Base-by-base conservation (phyloP, 192 early-diverging fungal species). In the Spizellomyces sp. region DNA sequence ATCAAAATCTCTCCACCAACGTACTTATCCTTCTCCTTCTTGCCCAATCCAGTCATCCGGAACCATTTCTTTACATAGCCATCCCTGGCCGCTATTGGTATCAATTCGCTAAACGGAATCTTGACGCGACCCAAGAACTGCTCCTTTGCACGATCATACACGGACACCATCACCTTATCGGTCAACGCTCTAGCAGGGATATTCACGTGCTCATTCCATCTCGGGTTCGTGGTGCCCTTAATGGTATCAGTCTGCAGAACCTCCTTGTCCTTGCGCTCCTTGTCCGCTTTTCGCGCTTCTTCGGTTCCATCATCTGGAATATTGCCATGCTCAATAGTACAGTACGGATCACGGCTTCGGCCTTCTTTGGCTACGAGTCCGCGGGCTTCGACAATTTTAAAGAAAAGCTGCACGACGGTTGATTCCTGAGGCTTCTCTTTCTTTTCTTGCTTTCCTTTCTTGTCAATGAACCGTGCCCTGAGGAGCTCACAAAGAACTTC, bases 21-120 rank as follows among this genome's bases (percentile, higher is more conserved):
- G 72, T 85, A 85, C 66, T 83, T 83, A 65, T 86, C 85, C 68
- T 85, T 86, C n/a, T 79, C 48, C 64, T 79, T 82, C 36, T 66
- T 60, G 55, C 81, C 76, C 43, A 80, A 21, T 5, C 79, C 75
- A 14, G 66, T 70, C 12, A 86, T 75, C 14, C 10, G 46, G 48
- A 66, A 77, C 81, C 79, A 83, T 22, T 71, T 64, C 19, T 54
- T 66, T 19, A 81, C 44, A 27, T 43, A 68, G 4, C 80, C 81
- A 15, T 81, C 74, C 55, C 71, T 43, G 2, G 46, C 75, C 21
- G 80, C 80, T 45, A 50, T 44, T 15, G 55, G 65, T 17, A 85
- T 78, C 55, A 86, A 48, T 47, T 86, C 82, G 8, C 54, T 45
- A 41, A 86, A 68, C 9, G 63, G 48, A 17, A 86, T 61, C n/a